These are phyloP conservation scores for Epithele typhae DNA, from an alignment of 768 basidiomycete species.

Conservation along the genomic window DNA sequence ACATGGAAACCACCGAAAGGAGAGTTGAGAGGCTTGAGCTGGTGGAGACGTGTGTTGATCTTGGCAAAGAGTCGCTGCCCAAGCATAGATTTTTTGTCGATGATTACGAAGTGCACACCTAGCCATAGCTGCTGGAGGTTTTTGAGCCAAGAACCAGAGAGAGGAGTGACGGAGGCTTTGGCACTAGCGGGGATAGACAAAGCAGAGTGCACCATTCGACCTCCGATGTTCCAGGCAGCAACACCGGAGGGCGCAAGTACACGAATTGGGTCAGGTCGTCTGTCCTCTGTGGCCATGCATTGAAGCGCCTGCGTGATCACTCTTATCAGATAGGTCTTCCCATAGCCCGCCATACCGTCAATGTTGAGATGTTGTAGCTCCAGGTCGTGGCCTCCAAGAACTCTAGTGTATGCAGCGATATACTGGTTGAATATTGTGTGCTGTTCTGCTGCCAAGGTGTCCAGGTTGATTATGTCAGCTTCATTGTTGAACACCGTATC, in stretches of 20 bases:
- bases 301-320: neutral
- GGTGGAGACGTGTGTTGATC: neutral
- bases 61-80: neutral
- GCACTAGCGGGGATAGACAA: neutral
- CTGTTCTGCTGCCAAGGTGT: too few species aligned
- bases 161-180: neutral
- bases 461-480: too few species aligned
- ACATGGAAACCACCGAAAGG: slow-evolving; percentile 2
- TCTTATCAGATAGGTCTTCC: neutral
- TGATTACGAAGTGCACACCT: neutral
- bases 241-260: slow-evolving; percentile 1
- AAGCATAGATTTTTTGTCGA: slow-evolving; percentile 1
- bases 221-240: neutral
- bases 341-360: neutral
- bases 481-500: too few species aligned
- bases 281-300: neutral
- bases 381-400: too few species aligned
- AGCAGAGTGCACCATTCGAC: neutral
- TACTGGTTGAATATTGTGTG: too few species aligned
- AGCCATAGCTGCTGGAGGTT: neutral
- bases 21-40: neutral
- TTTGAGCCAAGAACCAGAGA: neutral
- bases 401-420: too few species aligned
- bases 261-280: neutral
- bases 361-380: too few species aligned